Percentiles rank a stretch among this genome's conserved stretches.
These are phyloP conservation scores for Colletotrichum somersetense DNA, from an alignment of 2,329 filamentous ascomycete species.

Conservation along the genomic window DNA sequence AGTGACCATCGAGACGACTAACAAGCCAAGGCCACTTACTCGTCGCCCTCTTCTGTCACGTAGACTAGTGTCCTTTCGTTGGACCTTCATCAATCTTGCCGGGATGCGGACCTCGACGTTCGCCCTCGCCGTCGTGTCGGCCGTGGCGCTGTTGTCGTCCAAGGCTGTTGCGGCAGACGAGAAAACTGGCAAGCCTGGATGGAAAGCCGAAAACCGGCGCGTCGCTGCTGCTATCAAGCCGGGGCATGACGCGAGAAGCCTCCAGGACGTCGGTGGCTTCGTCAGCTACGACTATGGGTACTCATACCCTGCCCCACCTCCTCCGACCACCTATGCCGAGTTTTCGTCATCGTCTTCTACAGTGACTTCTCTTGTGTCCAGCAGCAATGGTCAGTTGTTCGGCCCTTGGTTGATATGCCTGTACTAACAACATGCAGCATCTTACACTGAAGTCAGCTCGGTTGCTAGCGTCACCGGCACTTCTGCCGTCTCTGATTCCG, in stretches of 20 bases:
- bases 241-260: slow-evolving; percentile 7
- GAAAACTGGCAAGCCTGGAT: neutral
- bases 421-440: slow-evolving; percentile 8
- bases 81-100: neutral
- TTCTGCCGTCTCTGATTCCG: slow-evolving; percentile 3
- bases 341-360: slow-evolving; percentile 21
- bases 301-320: slow-evolving; percentile 12
- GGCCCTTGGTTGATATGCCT: neutral
- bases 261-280: slow-evolving; percentile 1
- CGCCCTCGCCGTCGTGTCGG: slow-evolving; percentile 51
- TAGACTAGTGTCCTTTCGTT: neutral
- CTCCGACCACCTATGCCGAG: slow-evolving; percentile 31
- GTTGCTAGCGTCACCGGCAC: neutral
- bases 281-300: slow-evolving; percentile 41
- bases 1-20: neutral
- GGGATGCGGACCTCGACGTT: slow-evolving; percentile 54
- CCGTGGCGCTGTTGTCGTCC: slow-evolving; percentile 47
- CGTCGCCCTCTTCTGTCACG: neutral
- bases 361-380: neutral
- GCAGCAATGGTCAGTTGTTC: slow-evolving; percentile 13
- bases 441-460: slow-evolving; percentile 10
- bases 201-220: neutral
- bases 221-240: neutral
- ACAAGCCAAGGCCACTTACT: neutral
- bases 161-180: slow-evolving; percentile 28